phyloP scores from a whole-genome alignment of 805 yeast species.

The Allodekkera sacchari region DNA sequence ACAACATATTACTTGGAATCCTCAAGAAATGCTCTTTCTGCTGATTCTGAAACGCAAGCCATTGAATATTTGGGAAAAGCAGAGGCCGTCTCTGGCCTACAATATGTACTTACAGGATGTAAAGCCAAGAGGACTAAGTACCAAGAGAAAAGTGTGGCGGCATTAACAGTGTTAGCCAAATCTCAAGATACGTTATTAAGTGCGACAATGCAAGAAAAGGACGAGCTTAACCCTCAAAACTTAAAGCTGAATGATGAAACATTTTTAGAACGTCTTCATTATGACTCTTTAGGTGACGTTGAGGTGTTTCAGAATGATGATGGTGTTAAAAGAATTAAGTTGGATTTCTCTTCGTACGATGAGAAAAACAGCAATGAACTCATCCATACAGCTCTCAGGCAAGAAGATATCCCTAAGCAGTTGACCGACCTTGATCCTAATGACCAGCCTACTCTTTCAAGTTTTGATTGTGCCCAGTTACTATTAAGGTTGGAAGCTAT shows the following conservation, averaged over 20 bases:
- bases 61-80: constrained; percentile 48
- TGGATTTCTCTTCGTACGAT: constrained; percentile 26
- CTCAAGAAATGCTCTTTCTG: constrained; percentile 55
- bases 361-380: constrained; percentile 27
- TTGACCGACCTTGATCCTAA: constrained; percentile 65
- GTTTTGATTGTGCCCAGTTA: constrained; percentile 67
- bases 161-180: constrained; percentile 70
- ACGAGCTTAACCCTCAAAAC: constrained; percentile 38
- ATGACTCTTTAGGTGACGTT: constrained; percentile 49
- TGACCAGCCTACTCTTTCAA: constrained; percentile 63
- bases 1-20: constrained; percentile 54
- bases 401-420: constrained; percentile 52
- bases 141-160: constrained; percentile 64
- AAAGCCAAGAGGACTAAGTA: constrained; percentile 80
- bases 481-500: constrained; percentile 58
- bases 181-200: constrained; percentile 24
- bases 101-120: constrained; percentile 74
- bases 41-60: constrained; percentile 56
- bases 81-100: constrained; percentile 48
- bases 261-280: constrained; percentile 65
- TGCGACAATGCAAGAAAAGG: constrained; percentile 9
- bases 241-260: constrained; percentile 67
- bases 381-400: constrained; percentile 55
- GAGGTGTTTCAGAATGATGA: constrained; percentile 31
- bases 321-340: constrained; percentile 31